Conservation (phyloP, 768 basidiomycete species). For the Psilocybe cyanescens region DNA sequence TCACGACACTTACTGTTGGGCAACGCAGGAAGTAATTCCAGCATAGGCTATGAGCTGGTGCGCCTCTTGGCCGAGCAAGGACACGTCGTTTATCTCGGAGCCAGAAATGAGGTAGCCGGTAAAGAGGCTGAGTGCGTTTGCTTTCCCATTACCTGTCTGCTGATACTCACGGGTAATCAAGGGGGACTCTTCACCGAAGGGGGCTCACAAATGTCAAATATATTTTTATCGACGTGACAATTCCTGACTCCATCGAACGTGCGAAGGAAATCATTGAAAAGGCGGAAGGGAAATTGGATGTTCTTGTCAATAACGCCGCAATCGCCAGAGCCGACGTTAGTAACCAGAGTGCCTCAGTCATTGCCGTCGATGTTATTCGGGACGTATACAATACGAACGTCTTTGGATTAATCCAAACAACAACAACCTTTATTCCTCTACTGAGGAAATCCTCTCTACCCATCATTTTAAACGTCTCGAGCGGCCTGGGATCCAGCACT, state of each 20-base stretch:
- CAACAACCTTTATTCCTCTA: constrained; percentile 44
- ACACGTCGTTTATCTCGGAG: constrained; percentile 46
- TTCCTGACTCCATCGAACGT: constrained; percentile 33
- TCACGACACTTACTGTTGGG: neutral
- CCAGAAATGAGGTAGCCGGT: constrained; percentile 42
- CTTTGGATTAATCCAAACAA: constrained; percentile 46
- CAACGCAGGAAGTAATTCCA: constrained; percentile 42
- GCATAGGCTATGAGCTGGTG: constrained; percentile 51
- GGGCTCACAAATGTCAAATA: constrained; percentile 34
- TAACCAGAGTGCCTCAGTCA: constrained; percentile 35
- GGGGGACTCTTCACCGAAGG: constrained; percentile 34
- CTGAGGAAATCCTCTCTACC: constrained; percentile 37
- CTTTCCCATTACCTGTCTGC: neutral
- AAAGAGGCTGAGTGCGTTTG: constrained; percentile 41
- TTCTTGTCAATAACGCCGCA: constrained; percentile 52
- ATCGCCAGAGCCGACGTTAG: constrained; percentile 17
- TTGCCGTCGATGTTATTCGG: constrained; percentile 36
- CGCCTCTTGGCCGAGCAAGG: constrained; percentile 46
- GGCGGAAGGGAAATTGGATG: constrained; percentile 44
- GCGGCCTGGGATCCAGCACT: constrained; percentile 48
- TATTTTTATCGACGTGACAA: constrained; percentile 44
- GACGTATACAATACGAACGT: constrained; percentile 47
- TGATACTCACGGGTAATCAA: constrained; percentile 3
- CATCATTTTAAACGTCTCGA: constrained; percentile 44
- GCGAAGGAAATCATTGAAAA: constrained; percentile 40